phyloP scores from a whole-genome alignment of 495 filamentous ascomycete genomes.

The Hypoxylon trugodes region DNA sequence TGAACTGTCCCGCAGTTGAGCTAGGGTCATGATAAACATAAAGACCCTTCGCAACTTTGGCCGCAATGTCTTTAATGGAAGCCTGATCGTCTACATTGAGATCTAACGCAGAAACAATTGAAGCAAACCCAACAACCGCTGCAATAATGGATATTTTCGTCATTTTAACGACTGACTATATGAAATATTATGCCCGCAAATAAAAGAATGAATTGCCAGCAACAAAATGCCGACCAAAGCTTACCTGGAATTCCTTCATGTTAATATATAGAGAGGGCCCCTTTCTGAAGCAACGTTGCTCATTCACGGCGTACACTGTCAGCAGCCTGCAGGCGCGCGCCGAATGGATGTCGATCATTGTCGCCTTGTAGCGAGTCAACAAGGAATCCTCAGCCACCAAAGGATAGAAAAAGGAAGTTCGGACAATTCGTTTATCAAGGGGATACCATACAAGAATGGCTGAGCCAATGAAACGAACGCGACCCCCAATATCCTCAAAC shows the following conservation, averaged over 20 bases:
- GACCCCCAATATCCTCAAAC: constrained; percentile 1
- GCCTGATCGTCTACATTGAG: constrained; percentile 32
- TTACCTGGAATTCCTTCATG: background rate
- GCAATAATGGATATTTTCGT: constrained; percentile 28
- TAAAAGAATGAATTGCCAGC: constrained; percentile 4
- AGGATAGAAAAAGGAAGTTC: constrained; percentile 39
- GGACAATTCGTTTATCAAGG: constrained; percentile 19
- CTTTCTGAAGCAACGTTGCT: constrained; percentile 32
- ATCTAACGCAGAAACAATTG: constrained; percentile 18
- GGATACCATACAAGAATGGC: constrained; percentile 14
- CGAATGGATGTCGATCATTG: constrained; percentile 16
- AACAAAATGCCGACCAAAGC: background rate
- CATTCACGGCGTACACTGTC: constrained; percentile 23
- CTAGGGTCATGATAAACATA: constrained; percentile 75
- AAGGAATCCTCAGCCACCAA: background rate
- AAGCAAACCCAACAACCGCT: constrained; percentile 17
- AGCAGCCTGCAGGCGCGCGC: constrained; percentile 18
- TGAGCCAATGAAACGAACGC: constrained; percentile 35
- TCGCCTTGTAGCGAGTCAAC: constrained; percentile 27
- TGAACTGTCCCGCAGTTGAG: constrained; percentile 67
- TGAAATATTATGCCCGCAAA: background rate
- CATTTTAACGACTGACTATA: constrained; percentile 23
- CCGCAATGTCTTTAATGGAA: constrained; percentile 52
- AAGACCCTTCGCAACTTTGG: constrained; percentile 55
- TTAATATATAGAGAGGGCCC: constrained; percentile 13